These are phyloP conservation scores for Sporothrix pseudoabietina DNA, from an alignment of 2,329 filamentous ascomycete genomes.

Conservation along the genomic window DNA sequence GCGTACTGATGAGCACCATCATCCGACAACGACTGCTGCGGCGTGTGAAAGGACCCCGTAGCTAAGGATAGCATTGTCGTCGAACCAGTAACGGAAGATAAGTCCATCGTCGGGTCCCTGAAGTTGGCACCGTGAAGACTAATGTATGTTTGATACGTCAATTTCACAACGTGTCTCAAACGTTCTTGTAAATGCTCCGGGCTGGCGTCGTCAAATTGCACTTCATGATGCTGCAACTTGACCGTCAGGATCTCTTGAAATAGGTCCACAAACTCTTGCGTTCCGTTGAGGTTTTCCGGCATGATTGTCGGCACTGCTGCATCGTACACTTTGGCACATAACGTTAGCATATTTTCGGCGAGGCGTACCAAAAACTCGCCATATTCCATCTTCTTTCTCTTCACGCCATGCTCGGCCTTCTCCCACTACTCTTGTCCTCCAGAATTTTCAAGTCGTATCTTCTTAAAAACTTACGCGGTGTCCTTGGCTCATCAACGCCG, in stretches of 20 bases:
- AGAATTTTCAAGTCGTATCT: not conserved
- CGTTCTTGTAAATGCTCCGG: not conserved
- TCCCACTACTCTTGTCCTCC: not conserved
- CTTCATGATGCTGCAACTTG: not conserved
- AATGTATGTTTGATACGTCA: not conserved
- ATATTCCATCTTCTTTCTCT: not conserved
- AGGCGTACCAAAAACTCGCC: not conserved
- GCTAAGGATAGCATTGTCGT: not conserved
- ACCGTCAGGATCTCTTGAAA: not conserved
- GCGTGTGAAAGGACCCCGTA: not conserved
- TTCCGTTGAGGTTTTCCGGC: not conserved
- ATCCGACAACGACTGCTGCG: not conserved
- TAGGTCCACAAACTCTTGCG: not conserved
- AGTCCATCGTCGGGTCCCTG: not conserved
- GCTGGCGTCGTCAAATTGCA: not conserved
- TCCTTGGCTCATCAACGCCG: slow-evolving; percentile 33
- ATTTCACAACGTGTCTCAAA: not conserved
- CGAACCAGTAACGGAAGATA: not conserved
- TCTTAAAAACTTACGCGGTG: slow-evolving; percentile 36
- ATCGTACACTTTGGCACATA: not conserved
- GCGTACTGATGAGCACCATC: not conserved
- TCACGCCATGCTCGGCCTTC: not conserved
- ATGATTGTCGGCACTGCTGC: not conserved
- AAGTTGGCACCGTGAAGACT: not conserved
- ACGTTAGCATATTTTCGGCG: not conserved